A percentile compares a stretch with the other conserved stretches of the same genome.
Evolutionary conservation across 768 basidiomycete genomes (phyloP).

Genomic region (Tulasnella sp.): DNA sequence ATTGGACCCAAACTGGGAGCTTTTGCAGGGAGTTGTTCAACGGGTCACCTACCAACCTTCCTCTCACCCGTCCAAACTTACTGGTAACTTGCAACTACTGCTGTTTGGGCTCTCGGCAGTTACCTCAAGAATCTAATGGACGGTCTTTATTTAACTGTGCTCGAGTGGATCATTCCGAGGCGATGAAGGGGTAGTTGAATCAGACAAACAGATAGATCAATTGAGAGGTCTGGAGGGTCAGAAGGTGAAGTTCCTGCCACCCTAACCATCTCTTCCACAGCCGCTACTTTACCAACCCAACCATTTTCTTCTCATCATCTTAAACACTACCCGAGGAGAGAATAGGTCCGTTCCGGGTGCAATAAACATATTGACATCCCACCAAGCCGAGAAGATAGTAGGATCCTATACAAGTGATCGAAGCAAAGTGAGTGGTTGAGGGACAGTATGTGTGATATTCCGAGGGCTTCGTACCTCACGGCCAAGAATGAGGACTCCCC

Average conservation of each 20-base stretch:
- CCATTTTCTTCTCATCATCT: background rate
- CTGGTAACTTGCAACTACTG: too few relatives aligned
- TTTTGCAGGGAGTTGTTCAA: too few relatives aligned
- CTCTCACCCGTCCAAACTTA: too few relatives aligned
- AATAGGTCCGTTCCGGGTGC: slow-evolving; percentile 21
- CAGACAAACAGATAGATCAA: background rate
- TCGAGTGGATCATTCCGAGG: too few relatives aligned
- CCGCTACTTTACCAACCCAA: background rate
- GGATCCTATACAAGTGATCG: slow-evolving; percentile 6
- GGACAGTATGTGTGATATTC: background rate
- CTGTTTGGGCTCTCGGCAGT: too few relatives aligned
- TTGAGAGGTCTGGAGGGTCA: too few relatives aligned
- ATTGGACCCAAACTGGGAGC: too few relatives aligned
- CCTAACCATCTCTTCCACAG: background rate
- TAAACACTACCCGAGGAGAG: background rate
- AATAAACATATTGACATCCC: background rate
- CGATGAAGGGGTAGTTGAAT: too few relatives aligned
- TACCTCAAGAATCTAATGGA: too few relatives aligned
- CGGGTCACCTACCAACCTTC: too few relatives aligned
- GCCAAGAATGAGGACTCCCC: background rate
- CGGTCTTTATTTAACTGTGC: too few relatives aligned
- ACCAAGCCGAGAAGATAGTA: background rate
- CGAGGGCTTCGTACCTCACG: background rate
- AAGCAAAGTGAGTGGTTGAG: background rate
- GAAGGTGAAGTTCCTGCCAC: background rate